Evolutionary conservation across 768 basidiomycete genomes (phyloP), one percentile per base, ranked within the genome.

Genomic region (Russula sp.): DNA sequence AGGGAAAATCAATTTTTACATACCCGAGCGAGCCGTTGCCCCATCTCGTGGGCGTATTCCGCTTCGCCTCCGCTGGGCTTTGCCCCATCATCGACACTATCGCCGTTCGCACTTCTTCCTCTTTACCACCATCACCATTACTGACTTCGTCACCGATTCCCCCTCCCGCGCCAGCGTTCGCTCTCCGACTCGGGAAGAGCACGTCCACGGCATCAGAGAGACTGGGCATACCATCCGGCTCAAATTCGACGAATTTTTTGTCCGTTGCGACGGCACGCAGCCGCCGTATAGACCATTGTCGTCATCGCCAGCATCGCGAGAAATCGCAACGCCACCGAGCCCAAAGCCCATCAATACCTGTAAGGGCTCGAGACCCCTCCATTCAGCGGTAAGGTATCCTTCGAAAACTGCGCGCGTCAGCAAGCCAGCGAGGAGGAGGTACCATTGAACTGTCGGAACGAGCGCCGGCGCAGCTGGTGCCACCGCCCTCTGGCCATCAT

Each of bases 381-480:
- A 95, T 0, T 88, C 87, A 11, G 85, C 87, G 1, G 85, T 86
- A 51, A 94, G 79, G 71, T 94, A 94, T 0, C 92, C 92, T 71
- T 95, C 91, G 57, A 94, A 75, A 22, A 86, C 88, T 0, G 90
- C 90, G n/a, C 92, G 83, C 6, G 91, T 91, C 32, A 92, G 77
- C 26, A 95, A 76, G 2, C 89, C 86, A 0, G 84, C 83, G 18
- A 93, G 79, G 14, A 95, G 79, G 75, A 88, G 80, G 73, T 92
- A 94, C 92, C 92, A 94, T 67, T 86, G 84, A 28, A 82, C 76
- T 30, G 90, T 87, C 0, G 92, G 92, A 2, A 80, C 78, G 38
- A 90, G 73, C 0, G 87, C 85, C n/a, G 20, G 28, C 28, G 40
- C 22, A 13, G n/a, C 10, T n/a, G 6, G 38, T 16, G 5, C 38